A percentile compares a stretch with the other conserved stretches of the same genome.
Evolutionary conservation across 352 stramenopile species (phyloP).

Genomic region (Pythium aquatile): DNA sequence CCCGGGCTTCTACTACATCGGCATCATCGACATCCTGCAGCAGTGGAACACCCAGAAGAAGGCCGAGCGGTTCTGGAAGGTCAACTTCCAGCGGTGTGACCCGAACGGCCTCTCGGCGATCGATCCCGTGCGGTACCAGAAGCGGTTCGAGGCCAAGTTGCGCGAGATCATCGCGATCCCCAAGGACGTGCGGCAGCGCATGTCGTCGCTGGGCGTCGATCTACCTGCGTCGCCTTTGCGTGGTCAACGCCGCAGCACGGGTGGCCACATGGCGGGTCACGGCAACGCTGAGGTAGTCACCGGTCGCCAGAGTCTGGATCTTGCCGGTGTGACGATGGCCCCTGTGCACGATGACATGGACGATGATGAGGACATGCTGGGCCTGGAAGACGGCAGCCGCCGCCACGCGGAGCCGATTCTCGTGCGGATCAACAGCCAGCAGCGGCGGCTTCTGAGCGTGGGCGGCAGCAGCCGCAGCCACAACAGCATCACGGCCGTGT

Average conservation of each 20-base stretch:
- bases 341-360: conserved; percentile 9
- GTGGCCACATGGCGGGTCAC: background rate
- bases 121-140: conserved; percentile 69
- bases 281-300: background rate
- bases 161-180: conserved; percentile 79
- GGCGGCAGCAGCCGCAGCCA: conserved; percentile 12
- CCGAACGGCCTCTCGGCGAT: conserved; percentile 82
- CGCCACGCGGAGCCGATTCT: conserved; percentile 23
- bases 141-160: conserved; percentile 80
- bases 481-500: conserved; percentile 6
- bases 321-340: background rate
- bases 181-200: conserved; percentile 35
- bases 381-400: conserved; percentile 16
- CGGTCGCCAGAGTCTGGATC: background rate
- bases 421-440: conserved; percentile 20
- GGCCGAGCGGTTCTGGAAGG: conserved; percentile 84
- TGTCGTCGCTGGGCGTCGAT: background rate
- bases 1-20: conserved; percentile 87
- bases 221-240: background rate
- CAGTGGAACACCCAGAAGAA: conserved; percentile 84
- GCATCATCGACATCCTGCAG: conserved; percentile 91
- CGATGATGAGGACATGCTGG: conserved; percentile 22
- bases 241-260: background rate
- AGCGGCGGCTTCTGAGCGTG: conserved; percentile 7
- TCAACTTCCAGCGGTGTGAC: conserved; percentile 64